Evolutionary conservation across 108 stramenopile species (phyloP), one percentile per base, ranked within the genome.

Genomic region (Epithemia pelagica): DNA sequence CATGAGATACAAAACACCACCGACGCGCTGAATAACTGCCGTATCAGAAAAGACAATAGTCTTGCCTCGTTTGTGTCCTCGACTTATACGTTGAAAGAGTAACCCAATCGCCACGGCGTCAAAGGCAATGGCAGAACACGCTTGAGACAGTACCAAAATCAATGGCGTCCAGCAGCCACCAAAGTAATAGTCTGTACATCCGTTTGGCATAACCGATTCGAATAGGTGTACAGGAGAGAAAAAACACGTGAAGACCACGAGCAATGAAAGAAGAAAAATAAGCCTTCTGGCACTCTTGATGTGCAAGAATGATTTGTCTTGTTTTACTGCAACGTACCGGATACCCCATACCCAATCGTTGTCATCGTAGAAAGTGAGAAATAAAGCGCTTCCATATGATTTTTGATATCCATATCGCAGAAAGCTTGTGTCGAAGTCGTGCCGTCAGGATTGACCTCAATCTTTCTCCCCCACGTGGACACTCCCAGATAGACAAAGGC

Each of bases 361-460:
- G 95, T 88, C 91, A 96, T 96, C 51, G 94, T 95, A 27, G 90
- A 91, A 1, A 97, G 80, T 2, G 78, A 81, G 61, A 99, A 97
- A 64, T 95, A 86, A 52, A 82, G 81, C 54, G 86, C 91, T 81
- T 94, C 93, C 80, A 91, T 78, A 37, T 77, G 75, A 64, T 83
- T 80, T 51, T 79, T 77, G 26, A 94, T 80, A 67, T 91, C 89
- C 87, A 94, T 88, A 32, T 84, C 83, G 72, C 93, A 94, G 72
- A 85, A 88, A 18, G 84, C 72, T 51, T 61, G 63, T 1, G 30
- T 59, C 15, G 63, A 79, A n/a, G 59, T 69, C 28, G 70, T 73
- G 26, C 79, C 78, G 58, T 78, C 79, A 1, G 76, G 74, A 46
- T 73, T 70, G 24, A 54, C 52, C 30, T 68, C 62, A 28, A 30